Evolutionary conservation across 305 asterid genomes (phyloP).

Genomic region (Striga hermonthica): DNA sequence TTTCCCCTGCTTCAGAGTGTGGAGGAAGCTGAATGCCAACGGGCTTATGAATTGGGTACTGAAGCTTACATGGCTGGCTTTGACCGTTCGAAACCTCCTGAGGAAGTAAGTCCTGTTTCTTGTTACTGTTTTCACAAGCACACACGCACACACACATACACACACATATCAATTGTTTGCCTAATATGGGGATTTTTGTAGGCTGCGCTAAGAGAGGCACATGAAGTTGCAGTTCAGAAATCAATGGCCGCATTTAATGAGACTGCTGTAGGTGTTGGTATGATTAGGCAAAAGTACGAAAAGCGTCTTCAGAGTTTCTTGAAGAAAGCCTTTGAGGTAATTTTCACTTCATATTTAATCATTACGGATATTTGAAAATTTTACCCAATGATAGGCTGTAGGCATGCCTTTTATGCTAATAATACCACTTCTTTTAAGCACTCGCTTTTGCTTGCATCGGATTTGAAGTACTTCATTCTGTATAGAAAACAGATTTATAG

Average conservation of each 20-base stretch:
- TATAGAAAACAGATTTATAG: no score
- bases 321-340: conserved; percentile 91
- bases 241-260: conserved; percentile 67
- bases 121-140: conserved; percentile 1
- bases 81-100: conserved; percentile 82
- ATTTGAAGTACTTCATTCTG: no score
- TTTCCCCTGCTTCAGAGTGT: conserved; percentile 53
- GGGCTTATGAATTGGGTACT: conserved; percentile 77
- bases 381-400: no score
- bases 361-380: not conserved
- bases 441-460: no score
- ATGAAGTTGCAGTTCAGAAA: conserved; percentile 81
- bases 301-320: conserved; percentile 70
- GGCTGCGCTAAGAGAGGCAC: conserved; percentile 87
- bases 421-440: no score
- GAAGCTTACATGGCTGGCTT: conserved; percentile 69
- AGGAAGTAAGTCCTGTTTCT: conserved; percentile 63
- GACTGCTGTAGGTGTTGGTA: conserved; percentile 90
- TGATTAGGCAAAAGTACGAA: conserved; percentile 77
- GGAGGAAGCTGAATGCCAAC: conserved; percentile 96
- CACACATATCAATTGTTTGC: conserved; percentile 19
- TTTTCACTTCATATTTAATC: conserved; percentile 16
- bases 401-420: no score
- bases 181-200: conserved; percentile 38
- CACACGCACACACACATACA: no score